Base-by-base conservation (phyloP, 306 rosid species). In the Trifolium subterraneum region DNA sequence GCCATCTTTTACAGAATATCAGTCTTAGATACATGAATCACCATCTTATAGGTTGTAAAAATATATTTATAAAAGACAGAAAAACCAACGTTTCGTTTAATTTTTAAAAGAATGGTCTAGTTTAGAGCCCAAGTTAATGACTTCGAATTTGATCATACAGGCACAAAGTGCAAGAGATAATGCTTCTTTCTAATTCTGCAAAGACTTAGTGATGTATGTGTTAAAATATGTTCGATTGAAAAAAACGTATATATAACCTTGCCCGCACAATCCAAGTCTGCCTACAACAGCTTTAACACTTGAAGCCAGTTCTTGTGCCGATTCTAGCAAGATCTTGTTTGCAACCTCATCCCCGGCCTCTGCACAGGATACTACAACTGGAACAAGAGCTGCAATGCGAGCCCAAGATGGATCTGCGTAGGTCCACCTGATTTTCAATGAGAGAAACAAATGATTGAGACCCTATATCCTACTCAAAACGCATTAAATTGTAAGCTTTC, bases 401-500 rank as follows among this genome's bases (percentile, higher is more conserved):
- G 97, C 96, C 97, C 98, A 93, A 41, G 98, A 88, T 72, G 93
- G 92, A 72, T 93, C 97, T 55, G 92, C 97, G 68, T 93, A 93
- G 22, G 98, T 93, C 98, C 97, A 93, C 89, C 98, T 93, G 86
- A 50, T 78, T 45, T 83, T 35, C 81, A 76, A 84, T 73, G 70
- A 74, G 68, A 60, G 52, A 77, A 79, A 65, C 33, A 74, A 41
- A 36, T 8, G 14, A 54, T 19, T 42, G 80, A 70, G 72, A 81
- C 29, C 51, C 51, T 8, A 55, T 77, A 71, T 45, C 60, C 70
- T 12, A 8, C 50, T 44, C 71, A 72, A 38, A 58, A 62, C 54
- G 54, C n/a, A 23, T 50, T 11, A 48, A 29, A 68, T 51, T 19
- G 25, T 5, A 58, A 23, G 73, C 64, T 48, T 70, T 75, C 35